A percentile compares a stretch with the other conserved stretches of the same genome.
phyloP scores from a whole-genome alignment of 2,329 filamentous ascomycete genomes.

The Ophiocordyceps camponoti-floridani region DNA sequence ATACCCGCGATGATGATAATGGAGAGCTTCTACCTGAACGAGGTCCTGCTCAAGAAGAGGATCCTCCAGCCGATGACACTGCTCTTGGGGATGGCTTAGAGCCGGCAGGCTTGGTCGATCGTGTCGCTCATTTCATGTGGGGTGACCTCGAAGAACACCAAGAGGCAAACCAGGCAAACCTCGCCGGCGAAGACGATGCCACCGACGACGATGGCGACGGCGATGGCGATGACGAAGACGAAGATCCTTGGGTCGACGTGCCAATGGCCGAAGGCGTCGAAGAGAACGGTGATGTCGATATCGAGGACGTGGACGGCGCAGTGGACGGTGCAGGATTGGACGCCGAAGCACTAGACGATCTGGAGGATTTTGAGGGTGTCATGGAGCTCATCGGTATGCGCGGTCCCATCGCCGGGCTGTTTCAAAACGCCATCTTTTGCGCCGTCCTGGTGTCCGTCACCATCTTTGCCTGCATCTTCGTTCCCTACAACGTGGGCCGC shows the following conservation, averaged over 20 bases:
- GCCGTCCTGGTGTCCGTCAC: conserved; percentile 77
- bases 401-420: conserved; percentile 70
- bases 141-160: conserved; percentile 23
- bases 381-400: conserved; percentile 95
- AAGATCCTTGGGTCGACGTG: conserved; percentile 25
- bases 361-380: conserved; percentile 89
- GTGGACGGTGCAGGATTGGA: conserved; percentile 50
- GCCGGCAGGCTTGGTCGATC: conserved; percentile 10
- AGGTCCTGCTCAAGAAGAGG: conserved; percentile 4
- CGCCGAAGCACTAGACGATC: conserved; percentile 60
- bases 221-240: conserved; percentile 18
- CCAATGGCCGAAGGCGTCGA: conserved; percentile 14
- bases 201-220: conserved; percentile 16
- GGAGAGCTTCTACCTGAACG: conserved; percentile 1
- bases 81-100: conserved; percentile 4
- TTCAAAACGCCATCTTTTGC: conserved; percentile 93
- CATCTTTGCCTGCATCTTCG: conserved; percentile 68
- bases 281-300: conserved; percentile 22
- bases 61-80: conserved; percentile 1
- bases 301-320: conserved; percentile 20
- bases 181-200: conserved; percentile 9
- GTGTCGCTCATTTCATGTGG: conserved; percentile 44
- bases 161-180: conserved; percentile 14
- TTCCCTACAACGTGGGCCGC: conserved; percentile 86
- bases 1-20: conserved; percentile 1